Evolutionary conservation across 768 basidiomycete genomes (phyloP).

Genomic region (Wakefieldia striispora): DNA sequence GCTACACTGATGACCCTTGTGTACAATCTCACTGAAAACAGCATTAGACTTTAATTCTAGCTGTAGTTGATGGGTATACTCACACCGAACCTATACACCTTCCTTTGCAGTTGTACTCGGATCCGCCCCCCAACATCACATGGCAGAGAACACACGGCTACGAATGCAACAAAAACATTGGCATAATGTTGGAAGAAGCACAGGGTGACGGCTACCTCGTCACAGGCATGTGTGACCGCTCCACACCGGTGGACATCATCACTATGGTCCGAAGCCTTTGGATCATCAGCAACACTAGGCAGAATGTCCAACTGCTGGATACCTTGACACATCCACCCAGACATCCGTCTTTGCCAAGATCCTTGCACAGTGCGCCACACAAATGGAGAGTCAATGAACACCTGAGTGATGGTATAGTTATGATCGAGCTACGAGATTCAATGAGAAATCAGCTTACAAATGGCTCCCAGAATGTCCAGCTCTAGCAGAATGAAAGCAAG

Average conservation of each 20-base stretch:
- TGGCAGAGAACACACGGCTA: constrained; percentile 44
- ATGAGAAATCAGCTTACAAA: too few species aligned
- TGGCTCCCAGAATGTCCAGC: too few species aligned
- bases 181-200: background rate
- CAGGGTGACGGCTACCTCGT: constrained; percentile 38
- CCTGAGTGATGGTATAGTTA: constrained; percentile 29
- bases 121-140: constrained; percentile 25
- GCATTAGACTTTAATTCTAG: background rate
- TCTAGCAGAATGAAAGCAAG: too few species aligned
- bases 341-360: too few species aligned
- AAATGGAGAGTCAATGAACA: constrained; percentile 52
- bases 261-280: constrained; percentile 44
- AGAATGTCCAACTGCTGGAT: background rate
- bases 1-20: constrained; percentile 50
- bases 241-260: constrained; percentile 54
- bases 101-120: constrained; percentile 39
- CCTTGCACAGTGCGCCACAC: constrained; percentile 40
- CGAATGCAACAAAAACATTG: background rate
- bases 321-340: too few species aligned
- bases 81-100: constrained; percentile 44
- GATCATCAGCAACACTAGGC: background rate
- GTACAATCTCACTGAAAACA: constrained; percentile 43
- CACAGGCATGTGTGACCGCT: constrained; percentile 51
- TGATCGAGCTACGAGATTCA: background rate
- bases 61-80: background rate